A percentile compares a stretch with the other conserved stretches of the same genome.
Evolutionary conservation across 148 eudicot species (phyloP).

Genomic region (Cornus florida): DNA sequence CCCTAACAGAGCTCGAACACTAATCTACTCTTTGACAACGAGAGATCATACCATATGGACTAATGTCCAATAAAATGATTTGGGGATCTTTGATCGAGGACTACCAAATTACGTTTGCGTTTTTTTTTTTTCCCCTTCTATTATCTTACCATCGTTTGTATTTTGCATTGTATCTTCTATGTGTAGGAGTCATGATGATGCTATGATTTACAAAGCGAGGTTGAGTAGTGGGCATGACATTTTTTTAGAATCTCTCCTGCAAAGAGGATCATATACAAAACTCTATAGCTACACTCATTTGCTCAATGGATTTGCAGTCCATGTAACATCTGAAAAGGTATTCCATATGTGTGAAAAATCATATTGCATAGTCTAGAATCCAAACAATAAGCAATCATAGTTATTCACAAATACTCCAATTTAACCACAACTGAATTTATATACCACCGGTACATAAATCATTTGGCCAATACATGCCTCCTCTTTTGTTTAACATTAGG

Average conservation of each 20-base stretch:
- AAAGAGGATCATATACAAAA: conserved; percentile 44
- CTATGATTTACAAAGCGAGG: conserved; percentile 37
- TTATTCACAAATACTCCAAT: no score
- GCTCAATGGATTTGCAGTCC: conserved; percentile 65
- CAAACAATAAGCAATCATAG: no score
- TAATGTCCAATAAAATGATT: neutral
- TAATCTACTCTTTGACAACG: no score
- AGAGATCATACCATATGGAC: no score
- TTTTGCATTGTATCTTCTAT: no score
- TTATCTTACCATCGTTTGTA: neutral
- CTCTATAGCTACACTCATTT: conserved; percentile 69
- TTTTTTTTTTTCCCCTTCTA: no score
- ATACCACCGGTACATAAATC: no score
- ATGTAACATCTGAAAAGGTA: conserved; percentile 42
- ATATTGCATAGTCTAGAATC: no score
- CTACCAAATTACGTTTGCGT: neutral
- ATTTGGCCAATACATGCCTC: no score
- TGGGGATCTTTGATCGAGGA: neutral
- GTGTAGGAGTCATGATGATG: conserved; percentile 32
- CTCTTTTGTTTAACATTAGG: no score
- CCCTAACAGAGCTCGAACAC: no score
- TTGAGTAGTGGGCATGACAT: conserved; percentile 42
- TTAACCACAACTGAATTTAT: no score
- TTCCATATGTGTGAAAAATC: neutral
- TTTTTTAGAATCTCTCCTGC: conserved; percentile 48